Base-by-base conservation (phyloP, 1,284 basidiomycete species). In the Ceratobasidium sp. region DNA sequence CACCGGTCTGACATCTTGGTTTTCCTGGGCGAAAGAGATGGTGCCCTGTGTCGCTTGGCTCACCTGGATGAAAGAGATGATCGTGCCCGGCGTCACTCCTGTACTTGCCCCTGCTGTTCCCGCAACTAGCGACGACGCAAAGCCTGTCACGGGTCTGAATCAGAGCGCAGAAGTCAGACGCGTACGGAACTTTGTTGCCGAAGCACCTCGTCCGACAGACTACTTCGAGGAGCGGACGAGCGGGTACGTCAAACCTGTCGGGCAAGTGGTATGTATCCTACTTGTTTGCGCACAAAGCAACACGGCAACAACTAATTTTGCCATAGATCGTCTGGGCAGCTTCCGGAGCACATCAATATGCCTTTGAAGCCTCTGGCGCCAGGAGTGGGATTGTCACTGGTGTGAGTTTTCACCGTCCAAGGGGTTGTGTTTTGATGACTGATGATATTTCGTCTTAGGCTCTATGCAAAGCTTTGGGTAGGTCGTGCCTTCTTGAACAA, bases 251-350 rank as follows among this genome's bases (percentile, higher is more conserved):
- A 55, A 30, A 50, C 64, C 65, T 14, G 64, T 18, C 12, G 64
- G 64, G 3, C 50, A 48, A 30, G 74, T 76, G 64, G 74, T 67
- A 33, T 27, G 74, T 67, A 20, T 67, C 23, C 55, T 71, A 64
- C 8, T 12, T 46, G 6, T 16, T n/a, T 48, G 55, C 30, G 20
- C 38, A 44, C 20, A 23, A 23, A 20, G 14, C n/a, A 35, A 44
- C 20, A 64, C 41, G 59, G n/a, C 23, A 23, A 10, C 35, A 16
- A 68, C 33, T 18, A 16, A 38, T 20, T 67, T 35, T 50, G n/a
- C 20, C 16, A 57, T 44, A 77, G 75, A 68, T 57, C 54, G 35
- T 77, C 30, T 77, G 65, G 65, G 75, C 75, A 10, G 75, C 35
- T 16, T 44, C 75, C 27, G 75, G 75, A 4, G 54, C 65, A 14